Percentiles rank a stretch among this genome's conserved stretches.
These are phyloP conservation scores for Apiotrichum domesticum DNA, from an alignment of 1,284 basidiomycete genomes.

Conservation along the genomic window DNA sequence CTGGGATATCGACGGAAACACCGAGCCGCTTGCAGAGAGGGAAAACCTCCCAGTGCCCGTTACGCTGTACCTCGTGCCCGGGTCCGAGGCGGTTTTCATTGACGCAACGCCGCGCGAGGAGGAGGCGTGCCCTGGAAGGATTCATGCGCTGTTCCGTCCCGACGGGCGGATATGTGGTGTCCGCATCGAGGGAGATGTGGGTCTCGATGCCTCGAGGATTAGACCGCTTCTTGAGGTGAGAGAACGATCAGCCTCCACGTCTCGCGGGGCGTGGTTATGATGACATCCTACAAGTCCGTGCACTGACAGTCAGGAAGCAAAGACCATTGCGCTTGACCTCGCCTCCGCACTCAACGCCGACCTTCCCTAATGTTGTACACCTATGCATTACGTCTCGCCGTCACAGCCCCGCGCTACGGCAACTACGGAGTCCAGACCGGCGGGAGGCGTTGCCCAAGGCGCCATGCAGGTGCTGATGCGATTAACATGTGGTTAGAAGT, in stretches of 20 bases:
- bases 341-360: constrained; percentile 13
- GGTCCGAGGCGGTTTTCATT: constrained; percentile 27
- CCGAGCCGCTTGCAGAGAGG: constrained; percentile 23
- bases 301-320: constrained; percentile 8
- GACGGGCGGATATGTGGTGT: constrained; percentile 38
- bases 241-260: not conserved
- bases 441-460: too few species aligned
- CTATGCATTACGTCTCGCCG: constrained; percentile 7
- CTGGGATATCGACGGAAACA: constrained; percentile 43
- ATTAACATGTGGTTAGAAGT: not conserved
- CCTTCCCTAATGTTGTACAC: constrained; percentile 13
- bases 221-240: constrained; percentile 25
- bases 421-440: too few species aligned
- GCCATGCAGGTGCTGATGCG: too few species aligned
- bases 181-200: constrained; percentile 39
- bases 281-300: not conserved
- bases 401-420: too few species aligned
- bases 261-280: too few species aligned
- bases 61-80: constrained; percentile 41
- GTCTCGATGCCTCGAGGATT: constrained; percentile 27
- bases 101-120: constrained; percentile 45
- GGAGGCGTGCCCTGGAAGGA: constrained; percentile 39
- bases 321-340: constrained; percentile 9
- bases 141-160: constrained; percentile 37
- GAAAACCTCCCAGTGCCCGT: constrained; percentile 40